phyloP scores from a whole-genome alignment of 257 asterid species.

The Mitragyna speciosa region DNA sequence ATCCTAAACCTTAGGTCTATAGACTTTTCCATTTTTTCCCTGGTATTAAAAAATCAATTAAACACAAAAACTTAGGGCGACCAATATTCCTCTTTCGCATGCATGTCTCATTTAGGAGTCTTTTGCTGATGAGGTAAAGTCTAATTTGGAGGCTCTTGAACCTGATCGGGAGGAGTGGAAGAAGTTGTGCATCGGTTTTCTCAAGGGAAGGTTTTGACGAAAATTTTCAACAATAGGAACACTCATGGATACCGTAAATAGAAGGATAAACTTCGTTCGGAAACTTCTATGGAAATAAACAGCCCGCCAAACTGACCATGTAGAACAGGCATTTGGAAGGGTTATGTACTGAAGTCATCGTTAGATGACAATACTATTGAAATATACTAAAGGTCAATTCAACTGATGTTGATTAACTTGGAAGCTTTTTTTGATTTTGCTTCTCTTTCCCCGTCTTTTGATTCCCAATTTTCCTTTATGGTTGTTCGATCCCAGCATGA shows the following conservation, averaged over 20 bases:
- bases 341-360: background rate
- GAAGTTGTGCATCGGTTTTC: conserved; percentile 72
- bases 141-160: conserved; percentile 44
- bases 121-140: conserved; percentile 55
- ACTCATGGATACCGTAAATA: conserved; percentile 35
- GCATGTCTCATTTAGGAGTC: conserved; percentile 41
- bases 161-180: conserved; percentile 77
- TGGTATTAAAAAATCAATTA: background rate
- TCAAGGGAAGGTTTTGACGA: conserved; percentile 74
- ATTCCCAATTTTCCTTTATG: background rate
- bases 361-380: background rate
- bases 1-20: background rate
- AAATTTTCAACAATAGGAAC: background rate
- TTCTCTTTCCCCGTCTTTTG: background rate
- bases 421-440: background rate
- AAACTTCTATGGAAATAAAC: background rate
- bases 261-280: conserved; percentile 17
- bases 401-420: background rate
- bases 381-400: background rate
- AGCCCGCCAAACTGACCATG: background rate
- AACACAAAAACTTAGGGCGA: too few relatives aligned
- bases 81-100: background rate
- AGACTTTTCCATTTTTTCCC: background rate
- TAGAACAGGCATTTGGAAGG: background rate
- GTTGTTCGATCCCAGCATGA: background rate